Percentiles rank a stretch among this genome's conserved stretches.
These are phyloP conservation scores for Salvia hispanica DNA, from an alignment of 257 asterid species.

Conservation along the genomic window DNA sequence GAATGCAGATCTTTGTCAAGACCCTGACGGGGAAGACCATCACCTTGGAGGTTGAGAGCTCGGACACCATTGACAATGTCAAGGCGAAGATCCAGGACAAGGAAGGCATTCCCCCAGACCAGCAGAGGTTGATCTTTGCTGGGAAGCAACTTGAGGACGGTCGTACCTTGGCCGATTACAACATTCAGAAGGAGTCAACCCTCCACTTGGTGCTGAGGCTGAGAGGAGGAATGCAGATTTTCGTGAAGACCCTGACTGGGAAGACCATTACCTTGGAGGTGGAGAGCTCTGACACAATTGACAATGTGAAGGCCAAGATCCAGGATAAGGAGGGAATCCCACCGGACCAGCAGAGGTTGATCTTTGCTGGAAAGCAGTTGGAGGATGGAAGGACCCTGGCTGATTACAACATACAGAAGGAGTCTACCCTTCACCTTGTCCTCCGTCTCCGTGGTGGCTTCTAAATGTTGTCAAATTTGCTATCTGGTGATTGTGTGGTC, in stretches of 20 bases:
- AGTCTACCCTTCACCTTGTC: constrained; percentile 81
- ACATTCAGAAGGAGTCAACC: constrained; percentile 71
- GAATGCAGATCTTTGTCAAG: constrained; percentile 71
- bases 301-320: constrained; percentile 67
- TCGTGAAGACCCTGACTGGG: constrained; percentile 65
- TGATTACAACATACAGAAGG: constrained; percentile 72
- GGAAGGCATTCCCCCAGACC: constrained; percentile 84
- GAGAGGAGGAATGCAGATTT: constrained; percentile 72
- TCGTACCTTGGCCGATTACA: constrained; percentile 66
- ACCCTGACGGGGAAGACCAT: constrained; percentile 71
- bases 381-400: constrained; percentile 76
- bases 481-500: background rate
- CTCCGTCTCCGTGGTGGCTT: constrained; percentile 89
- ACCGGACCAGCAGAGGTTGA: constrained; percentile 86
- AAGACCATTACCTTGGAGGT: constrained; percentile 79
- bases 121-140: constrained; percentile 82
- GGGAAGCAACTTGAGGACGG: constrained; percentile 79
- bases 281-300: constrained; percentile 68
- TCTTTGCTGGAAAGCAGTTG: constrained; percentile 71
- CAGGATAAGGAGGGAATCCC: constrained; percentile 85
- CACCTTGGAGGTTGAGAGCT: constrained; percentile 72
- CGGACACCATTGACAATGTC: constrained; percentile 68
- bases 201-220: constrained; percentile 66
- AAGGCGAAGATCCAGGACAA: constrained; percentile 75
- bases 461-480: constrained; percentile 16